Evolutionary conservation across 768 basidiomycete species (phyloP).

Genomic region (Jaapia argillacea): DNA sequence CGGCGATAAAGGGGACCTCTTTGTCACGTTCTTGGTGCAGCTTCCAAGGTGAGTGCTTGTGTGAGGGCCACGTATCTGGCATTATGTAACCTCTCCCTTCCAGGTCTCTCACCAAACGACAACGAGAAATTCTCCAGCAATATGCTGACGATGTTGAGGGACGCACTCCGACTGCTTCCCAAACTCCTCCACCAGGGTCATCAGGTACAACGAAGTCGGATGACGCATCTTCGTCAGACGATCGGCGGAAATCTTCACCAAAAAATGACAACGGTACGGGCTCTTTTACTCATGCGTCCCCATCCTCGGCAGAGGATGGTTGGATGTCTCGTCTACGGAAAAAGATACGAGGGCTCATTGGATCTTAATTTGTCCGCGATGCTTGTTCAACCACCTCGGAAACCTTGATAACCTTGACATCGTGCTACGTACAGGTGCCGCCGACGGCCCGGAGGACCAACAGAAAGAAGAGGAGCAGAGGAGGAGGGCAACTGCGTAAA

Average conservation of each 20-base stretch:
- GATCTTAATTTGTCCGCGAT: constrained; percentile 49
- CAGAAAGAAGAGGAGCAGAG: no score
- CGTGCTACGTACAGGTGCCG: no score
- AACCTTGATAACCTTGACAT: no score
- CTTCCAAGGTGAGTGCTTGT: constrained; percentile 70
- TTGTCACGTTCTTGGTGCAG: constrained; percentile 79
- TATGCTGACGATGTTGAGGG: constrained; percentile 95
- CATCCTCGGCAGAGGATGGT: constrained; percentile 38
- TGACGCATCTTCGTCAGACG: constrained; percentile 11
- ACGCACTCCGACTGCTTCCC: constrained; percentile 19
- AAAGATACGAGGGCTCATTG: constrained; percentile 58
- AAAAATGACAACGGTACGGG: constrained; percentile 63
- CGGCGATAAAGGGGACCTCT: constrained; percentile 69
- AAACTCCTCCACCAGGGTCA: constrained; percentile 4
- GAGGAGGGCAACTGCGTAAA: no score
- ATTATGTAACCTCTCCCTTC: constrained; percentile 1
- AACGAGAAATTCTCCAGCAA: constrained; percentile 79
- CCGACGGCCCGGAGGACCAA: no score
- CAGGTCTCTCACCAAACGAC: constrained; percentile 75
- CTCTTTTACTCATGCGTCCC: constrained; percentile 49
- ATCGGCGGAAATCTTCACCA: constrained; percentile 13
- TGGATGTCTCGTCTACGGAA: constrained; percentile 67
- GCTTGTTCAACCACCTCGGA: no score
- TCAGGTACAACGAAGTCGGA: not conserved
- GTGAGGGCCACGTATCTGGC: constrained; percentile 6